These are phyloP conservation scores for Penicillium sp. DNA, from an alignment of 2,329 filamentous ascomycete genomes.

Conservation along the genomic window DNA sequence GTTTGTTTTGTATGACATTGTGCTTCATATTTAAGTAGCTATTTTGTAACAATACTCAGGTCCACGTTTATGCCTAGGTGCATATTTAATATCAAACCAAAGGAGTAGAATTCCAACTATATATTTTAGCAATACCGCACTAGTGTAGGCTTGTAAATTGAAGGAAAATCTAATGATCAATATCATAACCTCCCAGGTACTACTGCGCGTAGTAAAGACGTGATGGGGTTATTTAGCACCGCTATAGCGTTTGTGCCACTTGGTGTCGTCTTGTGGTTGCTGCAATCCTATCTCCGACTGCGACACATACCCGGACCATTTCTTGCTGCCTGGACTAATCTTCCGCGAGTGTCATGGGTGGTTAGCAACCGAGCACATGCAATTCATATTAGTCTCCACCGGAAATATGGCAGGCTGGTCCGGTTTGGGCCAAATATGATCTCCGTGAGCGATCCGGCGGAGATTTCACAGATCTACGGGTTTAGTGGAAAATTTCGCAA, in stretches of 20 bases:
- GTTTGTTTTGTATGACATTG: too few species aligned
- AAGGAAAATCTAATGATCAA: too few species aligned
- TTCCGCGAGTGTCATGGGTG: background rate
- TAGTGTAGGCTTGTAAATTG: too few species aligned
- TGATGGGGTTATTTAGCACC: background rate
- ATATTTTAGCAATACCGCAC: background rate
- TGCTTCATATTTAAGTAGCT: too few species aligned
- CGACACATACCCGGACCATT: slow-evolving; percentile 9
- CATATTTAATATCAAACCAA: background rate
- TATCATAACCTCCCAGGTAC: too few species aligned
- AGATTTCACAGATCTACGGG: slow-evolving; percentile 1
- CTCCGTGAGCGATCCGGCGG: slow-evolving; percentile 3
- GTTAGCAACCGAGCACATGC: background rate
- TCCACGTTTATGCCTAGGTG: background rate
- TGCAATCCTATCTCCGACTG: background rate
- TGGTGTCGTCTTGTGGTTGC: background rate
- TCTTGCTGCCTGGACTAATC: background rate
- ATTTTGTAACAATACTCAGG: background rate
- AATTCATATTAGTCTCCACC: slow-evolving; percentile 6
- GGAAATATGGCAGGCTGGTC: slow-evolving; percentile 7
- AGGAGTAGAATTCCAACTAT: background rate
- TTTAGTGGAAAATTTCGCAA: background rate
- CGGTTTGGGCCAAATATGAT: slow-evolving; percentile 11
- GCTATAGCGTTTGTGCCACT: background rate
- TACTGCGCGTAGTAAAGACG: too few species aligned